Base-by-base conservation (phyloP, 306 rosid genomes). In the Herpetospermum pedunculosum region DNA sequence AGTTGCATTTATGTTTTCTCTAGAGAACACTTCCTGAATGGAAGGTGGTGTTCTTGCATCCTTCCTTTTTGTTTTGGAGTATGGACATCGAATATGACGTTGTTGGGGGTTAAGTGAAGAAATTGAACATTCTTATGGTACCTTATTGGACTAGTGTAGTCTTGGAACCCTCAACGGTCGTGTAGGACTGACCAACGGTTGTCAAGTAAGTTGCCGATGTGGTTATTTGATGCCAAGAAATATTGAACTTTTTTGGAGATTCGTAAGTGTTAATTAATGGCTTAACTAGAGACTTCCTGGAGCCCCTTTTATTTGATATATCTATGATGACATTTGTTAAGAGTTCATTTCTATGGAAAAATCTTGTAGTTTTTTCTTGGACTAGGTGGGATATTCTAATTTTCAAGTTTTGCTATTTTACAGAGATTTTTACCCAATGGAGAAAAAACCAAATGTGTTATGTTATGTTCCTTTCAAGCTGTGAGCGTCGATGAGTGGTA, bases 21-120 rank as follows among this genome's bases (percentile, higher is more conserved):
- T 32, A 32, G 54, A 72, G 63, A n/a, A n/a, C 76, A 50, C 47
- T 19, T 37, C 73, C 52, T 41, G 19, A 57, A 63, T 58, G 59
- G 73, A 57, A 43, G 35, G 76, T 79, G 79, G 75, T 53, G 25
- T 34, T 55, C 68, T 38, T 63, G 11, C 14, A 60, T 59, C 68
- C 53, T 67, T 47, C 72, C 13, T 41, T 67, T 40, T 38, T 7
- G 12, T 67, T 67, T 38, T 67, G 72, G 53, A 41, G 52, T 23
- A 38, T 25, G 37, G 72, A 6, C 21, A 67, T 41, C 21, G 13
- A 67, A 40, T 41, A 41, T 41, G 53, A 32, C 12, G n/a, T 37
- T 53, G 32, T n/a, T 58, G 52, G 38, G 37, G 73, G 38, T 2
- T 16, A 68, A 44, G 54, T 41, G 52, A 41, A 3, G 35, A 30